Percentiles rank a stretch among this genome's conserved stretches.
Conservation (phyloP, 495 filamentous ascomycete species). For the Pseudomonodictys pantanalensis region DNA sequence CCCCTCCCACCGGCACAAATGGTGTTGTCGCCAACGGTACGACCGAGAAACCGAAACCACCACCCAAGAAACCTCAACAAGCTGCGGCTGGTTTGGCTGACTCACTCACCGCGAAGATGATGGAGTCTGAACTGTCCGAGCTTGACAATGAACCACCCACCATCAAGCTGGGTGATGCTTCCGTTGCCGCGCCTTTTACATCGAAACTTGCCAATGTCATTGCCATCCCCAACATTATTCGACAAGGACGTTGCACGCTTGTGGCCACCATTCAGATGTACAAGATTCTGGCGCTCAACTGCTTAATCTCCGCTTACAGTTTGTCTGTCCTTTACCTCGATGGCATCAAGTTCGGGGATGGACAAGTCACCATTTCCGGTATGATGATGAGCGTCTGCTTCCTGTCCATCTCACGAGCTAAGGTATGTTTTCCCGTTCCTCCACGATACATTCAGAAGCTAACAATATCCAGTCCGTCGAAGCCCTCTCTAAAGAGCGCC, state of each 20-base stretch:
- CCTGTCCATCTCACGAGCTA: constrained; percentile 91
- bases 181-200: constrained; percentile 94
- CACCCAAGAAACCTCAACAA: constrained; percentile 53
- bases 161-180: constrained; percentile 96
- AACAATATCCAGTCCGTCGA: constrained; percentile 67
- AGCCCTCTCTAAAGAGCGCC: constrained; percentile 91
- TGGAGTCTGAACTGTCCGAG: constrained; percentile 85
- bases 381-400: constrained; percentile 99
- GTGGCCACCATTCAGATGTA: constrained; percentile 99
- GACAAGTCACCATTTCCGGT: constrained; percentile 96
- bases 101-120: constrained; percentile 80
- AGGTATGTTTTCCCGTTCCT: constrained; percentile 48
- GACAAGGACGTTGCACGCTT: constrained; percentile 93
- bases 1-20: constrained; percentile 41
- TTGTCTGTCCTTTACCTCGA: constrained; percentile 93
- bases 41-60: background rate
- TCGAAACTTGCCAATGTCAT: constrained; percentile 96
- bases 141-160: constrained; percentile 74
- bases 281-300: constrained; percentile 98
- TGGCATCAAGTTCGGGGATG: constrained; percentile 98
- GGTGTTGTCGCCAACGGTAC: constrained; percentile 26
- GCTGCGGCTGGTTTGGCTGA: constrained; percentile 79
- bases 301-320: constrained; percentile 97
- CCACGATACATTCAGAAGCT: background rate
- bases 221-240: constrained; percentile 96